These are phyloP conservation scores for Pyrenochaeta sp. DNA, from an alignment of 2,329 filamentous ascomycete genomes.

Conservation along the genomic window DNA sequence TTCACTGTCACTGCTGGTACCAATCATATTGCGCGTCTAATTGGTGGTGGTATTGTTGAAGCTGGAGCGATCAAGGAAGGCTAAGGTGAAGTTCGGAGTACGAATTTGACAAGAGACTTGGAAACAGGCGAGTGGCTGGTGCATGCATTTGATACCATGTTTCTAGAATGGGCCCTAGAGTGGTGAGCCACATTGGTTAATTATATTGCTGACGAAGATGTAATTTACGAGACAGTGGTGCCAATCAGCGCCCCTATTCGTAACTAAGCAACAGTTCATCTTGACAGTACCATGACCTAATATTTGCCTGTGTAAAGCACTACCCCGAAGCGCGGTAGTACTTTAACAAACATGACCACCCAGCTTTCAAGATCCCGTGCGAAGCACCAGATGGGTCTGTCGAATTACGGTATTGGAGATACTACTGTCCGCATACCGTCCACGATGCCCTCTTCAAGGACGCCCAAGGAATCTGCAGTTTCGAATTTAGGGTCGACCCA, in stretches of 20 bases:
- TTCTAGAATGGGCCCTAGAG: too few species aligned
- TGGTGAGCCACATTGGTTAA: too few species aligned
- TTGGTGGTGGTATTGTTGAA: too few species aligned
- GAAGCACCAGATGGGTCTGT: conserved; percentile 2
- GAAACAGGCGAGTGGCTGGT: too few species aligned
- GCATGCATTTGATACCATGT: too few species aligned
- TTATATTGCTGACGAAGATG: too few species aligned
- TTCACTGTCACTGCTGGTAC: too few species aligned
- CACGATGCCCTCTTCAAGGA: background rate
- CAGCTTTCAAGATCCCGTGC: conserved; percentile 2
- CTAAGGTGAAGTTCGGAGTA: background rate
- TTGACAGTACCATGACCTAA: background rate
- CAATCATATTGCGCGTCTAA: too few species aligned
- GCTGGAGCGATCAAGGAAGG: conserved; percentile 55
- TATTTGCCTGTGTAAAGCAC: conserved; percentile 1
- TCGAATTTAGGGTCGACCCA: background rate
- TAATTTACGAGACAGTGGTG: too few species aligned
- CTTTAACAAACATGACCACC: background rate
- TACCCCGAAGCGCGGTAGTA: conserved; percentile 1
- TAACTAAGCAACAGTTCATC: background rate
- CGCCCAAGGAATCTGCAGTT: background rate
- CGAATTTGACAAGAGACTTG: conserved; percentile 7
- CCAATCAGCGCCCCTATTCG: background rate
- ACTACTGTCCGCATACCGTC: background rate
- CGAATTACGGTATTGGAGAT: conserved; percentile 2